Conservation (phyloP, 768 basidiomycete genomes). For the Trametes cubensis region DNA sequence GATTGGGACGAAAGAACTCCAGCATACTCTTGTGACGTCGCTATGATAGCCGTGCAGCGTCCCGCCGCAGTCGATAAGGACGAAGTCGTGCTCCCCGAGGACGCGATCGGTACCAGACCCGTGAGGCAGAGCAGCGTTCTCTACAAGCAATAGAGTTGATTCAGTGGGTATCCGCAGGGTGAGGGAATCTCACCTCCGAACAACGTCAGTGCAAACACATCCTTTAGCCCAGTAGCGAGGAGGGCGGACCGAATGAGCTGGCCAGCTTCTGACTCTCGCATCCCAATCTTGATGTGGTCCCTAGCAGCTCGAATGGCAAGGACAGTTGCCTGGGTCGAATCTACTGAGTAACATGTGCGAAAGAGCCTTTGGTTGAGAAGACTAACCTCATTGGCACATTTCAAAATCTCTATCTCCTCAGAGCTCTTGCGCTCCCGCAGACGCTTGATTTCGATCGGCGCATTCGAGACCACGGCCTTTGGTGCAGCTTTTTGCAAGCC, state of each 20-base stretch:
- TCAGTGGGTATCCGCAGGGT: background rate
- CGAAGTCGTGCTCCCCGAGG: constrained; percentile 60
- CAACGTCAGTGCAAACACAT: constrained; percentile 64
- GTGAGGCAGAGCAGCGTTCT: constrained; percentile 86
- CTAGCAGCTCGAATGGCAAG: constrained; percentile 71
- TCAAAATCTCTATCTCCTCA: constrained; percentile 70
- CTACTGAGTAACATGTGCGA: background rate
- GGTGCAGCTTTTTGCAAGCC: constrained; percentile 54
- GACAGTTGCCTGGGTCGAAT: constrained; percentile 61
- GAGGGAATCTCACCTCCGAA: constrained; percentile 65
- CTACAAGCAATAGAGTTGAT: constrained; percentile 41
- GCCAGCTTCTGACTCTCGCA: constrained; percentile 72
- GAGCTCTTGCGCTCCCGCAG: constrained; percentile 76
- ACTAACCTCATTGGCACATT: constrained; percentile 77
- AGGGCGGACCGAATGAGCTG: constrained; percentile 61
- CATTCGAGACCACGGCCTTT: constrained; percentile 45
- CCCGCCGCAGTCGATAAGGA: constrained; percentile 76
- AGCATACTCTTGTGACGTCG: constrained; percentile 75
- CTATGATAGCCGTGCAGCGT: constrained; percentile 73
- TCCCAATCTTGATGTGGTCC: constrained; percentile 64
- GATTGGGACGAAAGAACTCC: too few relatives aligned
- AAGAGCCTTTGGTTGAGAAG: background rate
- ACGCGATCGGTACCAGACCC: constrained; percentile 73
- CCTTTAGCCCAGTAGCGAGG: constrained; percentile 56
- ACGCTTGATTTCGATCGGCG: constrained; percentile 55